phyloP scores from a whole-genome alignment of 2,329 filamentous ascomycete genomes.

The Nigrospora oryzae region DNA sequence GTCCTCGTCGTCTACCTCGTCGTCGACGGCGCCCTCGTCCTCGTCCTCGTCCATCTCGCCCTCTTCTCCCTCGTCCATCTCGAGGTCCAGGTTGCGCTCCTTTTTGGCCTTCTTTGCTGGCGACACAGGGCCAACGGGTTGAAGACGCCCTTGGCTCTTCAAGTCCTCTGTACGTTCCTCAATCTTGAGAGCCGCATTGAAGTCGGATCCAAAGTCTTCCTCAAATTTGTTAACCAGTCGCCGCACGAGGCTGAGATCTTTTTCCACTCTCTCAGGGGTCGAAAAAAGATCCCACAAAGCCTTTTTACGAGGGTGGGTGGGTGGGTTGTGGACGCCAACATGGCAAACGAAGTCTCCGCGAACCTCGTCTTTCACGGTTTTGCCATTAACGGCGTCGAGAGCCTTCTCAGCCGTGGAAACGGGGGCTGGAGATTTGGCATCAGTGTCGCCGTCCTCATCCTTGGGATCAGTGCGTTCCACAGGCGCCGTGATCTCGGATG shows the following conservation, averaged over 20 bases:
- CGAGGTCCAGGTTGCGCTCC: slow-evolving; percentile 49
- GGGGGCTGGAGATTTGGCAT: slow-evolving; percentile 38
- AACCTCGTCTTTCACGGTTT: slow-evolving; percentile 90
- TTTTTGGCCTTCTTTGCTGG: slow-evolving; percentile 55
- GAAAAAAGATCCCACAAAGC: slow-evolving; percentile 96
- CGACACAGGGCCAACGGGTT: slow-evolving; percentile 49
- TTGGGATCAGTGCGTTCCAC: slow-evolving; percentile 67
- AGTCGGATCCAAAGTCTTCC: slow-evolving; percentile 67
- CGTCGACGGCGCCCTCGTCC: slow-evolving; percentile 69
- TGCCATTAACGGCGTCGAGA: slow-evolving; percentile 90
- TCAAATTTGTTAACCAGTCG: slow-evolving; percentile 81
- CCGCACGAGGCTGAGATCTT: slow-evolving; percentile 76
- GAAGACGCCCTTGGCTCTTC: slow-evolving; percentile 65
- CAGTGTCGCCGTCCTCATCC: slow-evolving; percentile 55
- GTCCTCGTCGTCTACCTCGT: slow-evolving; percentile 85
- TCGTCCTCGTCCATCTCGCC: slow-evolving; percentile 69
- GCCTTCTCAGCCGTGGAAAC: slow-evolving; percentile 71
- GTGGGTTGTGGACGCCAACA: slow-evolving; percentile 90
- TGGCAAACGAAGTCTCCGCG: slow-evolving; percentile 96
- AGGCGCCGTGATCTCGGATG: slow-evolving; percentile 55
- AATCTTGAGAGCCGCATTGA: slow-evolving; percentile 71
- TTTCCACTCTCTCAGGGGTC: slow-evolving; percentile 84
- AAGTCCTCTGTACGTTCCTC: slow-evolving; percentile 82
- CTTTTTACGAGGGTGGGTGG: slow-evolving; percentile 80
- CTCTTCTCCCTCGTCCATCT: slow-evolving; percentile 56